Evolutionary conservation across 305 asterid genomes (phyloP).

Genomic region (Solanum hybrid): DNA sequence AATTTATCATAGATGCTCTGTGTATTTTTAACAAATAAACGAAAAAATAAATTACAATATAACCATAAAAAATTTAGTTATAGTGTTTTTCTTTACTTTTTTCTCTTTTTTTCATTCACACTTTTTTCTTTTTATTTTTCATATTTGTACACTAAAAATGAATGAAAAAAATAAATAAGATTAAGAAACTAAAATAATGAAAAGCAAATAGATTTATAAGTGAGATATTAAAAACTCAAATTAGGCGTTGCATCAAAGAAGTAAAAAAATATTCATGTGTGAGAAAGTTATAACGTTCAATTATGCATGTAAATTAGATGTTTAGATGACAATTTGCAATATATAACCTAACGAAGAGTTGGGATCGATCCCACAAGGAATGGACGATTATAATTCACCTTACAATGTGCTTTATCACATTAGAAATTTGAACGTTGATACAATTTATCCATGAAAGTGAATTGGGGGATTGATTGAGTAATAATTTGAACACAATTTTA

Average conservation of each 20-base stretch:
- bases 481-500: not conserved
- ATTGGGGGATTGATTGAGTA: not conserved
- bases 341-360: not conserved
- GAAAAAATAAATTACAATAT: not conserved
- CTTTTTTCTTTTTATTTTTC: not conserved
- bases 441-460: not conserved
- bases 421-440: not conserved
- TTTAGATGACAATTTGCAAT: not conserved
- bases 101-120: not conserved
- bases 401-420: not conserved
- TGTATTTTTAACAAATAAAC: not conserved
- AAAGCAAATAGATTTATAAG: not conserved
- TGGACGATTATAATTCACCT: not conserved
- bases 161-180: not conserved
- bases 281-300: not conserved
- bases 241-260: not conserved
- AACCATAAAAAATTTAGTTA: not conserved
- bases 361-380: not conserved
- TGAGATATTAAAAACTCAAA: not conserved
- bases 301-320: not conserved
- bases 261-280: not conserved
- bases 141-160: not conserved
- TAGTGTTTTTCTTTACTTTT: not conserved
- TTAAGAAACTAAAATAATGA: too few species aligned
- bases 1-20: not conserved